Base-by-base conservation (phyloP, 1,284 basidiomycete genomes). In the Moesziomyces aphidis region DNA sequence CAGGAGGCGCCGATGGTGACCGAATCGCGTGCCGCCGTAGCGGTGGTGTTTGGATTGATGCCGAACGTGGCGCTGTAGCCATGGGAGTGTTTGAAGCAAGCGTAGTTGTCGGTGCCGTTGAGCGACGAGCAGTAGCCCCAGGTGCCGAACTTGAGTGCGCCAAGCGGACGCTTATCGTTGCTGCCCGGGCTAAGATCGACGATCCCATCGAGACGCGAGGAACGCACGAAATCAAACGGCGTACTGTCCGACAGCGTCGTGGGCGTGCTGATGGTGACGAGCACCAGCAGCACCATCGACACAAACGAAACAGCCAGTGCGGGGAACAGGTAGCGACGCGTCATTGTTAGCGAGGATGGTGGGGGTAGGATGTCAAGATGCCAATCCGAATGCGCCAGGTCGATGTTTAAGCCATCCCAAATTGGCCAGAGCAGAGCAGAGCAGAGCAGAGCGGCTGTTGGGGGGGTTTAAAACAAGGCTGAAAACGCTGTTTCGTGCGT, bases 91-190 rank as follows among this genome's bases (percentile, higher is more conserved):
- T 69, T 69, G 57, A 69, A 73, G 47, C 65, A 76, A n/a, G 59
- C 66, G 23, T 50, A 58, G 34, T 57, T 42, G 28, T 21, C 23
- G 2, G 70, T 63, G 22, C 21, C 50, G 47, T 69, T 57, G 45
- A 62, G 42, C 0, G 65, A 28, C 13, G 70, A 54, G 48, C 74
- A 76, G 63, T 76, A 76, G 9, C 74, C 74, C 74, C 74, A 74
- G 2, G 66, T 74, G 6, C 72, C 72, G 34, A 70, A 66, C 23
- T 62, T 56, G 42, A 63, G 15, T 1, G 36, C 52, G 6, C 52
- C 62, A 23, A 75, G 57, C 10, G 51, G 31, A 1, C 74, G 60
- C 1, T 66, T 53, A 1, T 36, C 15, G 48, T 72, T 71, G n/a
- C 58, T 28, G 5, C 42, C 43, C 4, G 61, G 61, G 0, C 64